Evolutionary conservation across 129 eudicot genomes (phyloP).

Genomic region (Tagetes erecta): DNA sequence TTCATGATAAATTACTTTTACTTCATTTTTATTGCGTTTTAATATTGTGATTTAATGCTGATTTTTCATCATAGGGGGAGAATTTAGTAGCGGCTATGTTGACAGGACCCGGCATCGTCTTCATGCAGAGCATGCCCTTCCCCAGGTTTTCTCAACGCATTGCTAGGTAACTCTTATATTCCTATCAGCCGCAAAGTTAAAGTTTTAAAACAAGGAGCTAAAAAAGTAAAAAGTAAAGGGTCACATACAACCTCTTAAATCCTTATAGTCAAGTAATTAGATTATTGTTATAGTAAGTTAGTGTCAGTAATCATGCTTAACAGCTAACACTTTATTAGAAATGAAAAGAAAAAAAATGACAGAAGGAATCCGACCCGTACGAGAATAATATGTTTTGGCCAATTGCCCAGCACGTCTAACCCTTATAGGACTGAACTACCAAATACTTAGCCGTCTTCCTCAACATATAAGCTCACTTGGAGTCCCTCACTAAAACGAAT

Average conservation of each 20-base stretch:
- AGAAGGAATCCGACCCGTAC: not conserved
- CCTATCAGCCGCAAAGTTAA: not conserved
- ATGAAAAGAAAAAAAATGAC: not conserved
- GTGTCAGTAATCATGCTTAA: not conserved
- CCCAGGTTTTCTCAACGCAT: slow-evolving; percentile 92
- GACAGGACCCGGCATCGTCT: slow-evolving; percentile 97
- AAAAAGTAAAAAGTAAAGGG: not conserved
- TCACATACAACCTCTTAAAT: not conserved
- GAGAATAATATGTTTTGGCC: not conserved
- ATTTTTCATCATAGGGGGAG: slow-evolving; percentile 55
- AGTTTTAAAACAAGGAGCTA: not conserved
- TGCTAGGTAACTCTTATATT: slow-evolving; percentile 57
- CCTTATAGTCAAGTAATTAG: not conserved
- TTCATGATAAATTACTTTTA: slow-evolving; percentile 2
- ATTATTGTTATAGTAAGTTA: not conserved
- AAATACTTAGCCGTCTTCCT: too few relatives aligned
- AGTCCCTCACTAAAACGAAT: too few relatives aligned
- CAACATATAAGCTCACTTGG: not conserved
- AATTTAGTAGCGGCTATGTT: slow-evolving; percentile 78
- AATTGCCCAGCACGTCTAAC: not conserved
- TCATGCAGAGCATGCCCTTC: slow-evolving; percentile 96
- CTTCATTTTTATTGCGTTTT: slow-evolving; percentile 11
- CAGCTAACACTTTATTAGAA: too few relatives aligned
- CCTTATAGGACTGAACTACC: not conserved
- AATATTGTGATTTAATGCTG: slow-evolving; percentile 4